Percentiles rank a stretch among this genome's conserved stretches.
Evolutionary conservation across 331 rosid species (phyloP).

Genomic region (Spiraea crenata): DNA sequence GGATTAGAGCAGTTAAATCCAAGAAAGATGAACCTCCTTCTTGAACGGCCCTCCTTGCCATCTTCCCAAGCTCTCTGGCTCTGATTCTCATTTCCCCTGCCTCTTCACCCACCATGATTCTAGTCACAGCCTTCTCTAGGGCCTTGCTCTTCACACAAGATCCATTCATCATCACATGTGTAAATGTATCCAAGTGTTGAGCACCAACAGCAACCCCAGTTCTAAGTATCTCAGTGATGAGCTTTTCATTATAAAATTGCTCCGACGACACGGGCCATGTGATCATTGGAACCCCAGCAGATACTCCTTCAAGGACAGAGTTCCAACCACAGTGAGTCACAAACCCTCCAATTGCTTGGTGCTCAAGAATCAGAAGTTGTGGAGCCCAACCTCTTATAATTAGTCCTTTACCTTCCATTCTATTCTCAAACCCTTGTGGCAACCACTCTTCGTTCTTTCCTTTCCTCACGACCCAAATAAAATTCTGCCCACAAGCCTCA

Average conservation of each 20-base stretch:
- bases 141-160: constrained; percentile 14
- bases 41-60: constrained; percentile 25
- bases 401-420: constrained; percentile 23
- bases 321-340: constrained; percentile 42
- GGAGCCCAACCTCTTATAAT: constrained; percentile 38
- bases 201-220: constrained; percentile 33
- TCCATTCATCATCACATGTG: constrained; percentile 18
- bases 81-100: constrained; percentile 29
- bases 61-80: constrained; percentile 16
- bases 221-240: constrained; percentile 24
- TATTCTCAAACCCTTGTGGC: constrained; percentile 31
- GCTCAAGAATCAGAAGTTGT: constrained; percentile 29
- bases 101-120: constrained; percentile 27
- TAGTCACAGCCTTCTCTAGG: constrained; percentile 23
- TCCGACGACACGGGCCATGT: constrained; percentile 34
- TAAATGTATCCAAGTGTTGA: background rate
- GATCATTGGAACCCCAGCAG: constrained; percentile 27
- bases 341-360: constrained; percentile 30
- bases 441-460: background rate
- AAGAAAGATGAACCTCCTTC: constrained; percentile 32
- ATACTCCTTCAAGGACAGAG: constrained; percentile 30
- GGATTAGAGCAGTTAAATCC: constrained; percentile 20
- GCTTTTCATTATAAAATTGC: constrained; percentile 36
- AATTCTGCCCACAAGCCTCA: constrained; percentile 7
- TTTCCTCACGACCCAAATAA: constrained; percentile 18